Conservation (phyloP, 2,329 filamentous ascomycete genomes). For the Fusarium torulosum region DNA sequence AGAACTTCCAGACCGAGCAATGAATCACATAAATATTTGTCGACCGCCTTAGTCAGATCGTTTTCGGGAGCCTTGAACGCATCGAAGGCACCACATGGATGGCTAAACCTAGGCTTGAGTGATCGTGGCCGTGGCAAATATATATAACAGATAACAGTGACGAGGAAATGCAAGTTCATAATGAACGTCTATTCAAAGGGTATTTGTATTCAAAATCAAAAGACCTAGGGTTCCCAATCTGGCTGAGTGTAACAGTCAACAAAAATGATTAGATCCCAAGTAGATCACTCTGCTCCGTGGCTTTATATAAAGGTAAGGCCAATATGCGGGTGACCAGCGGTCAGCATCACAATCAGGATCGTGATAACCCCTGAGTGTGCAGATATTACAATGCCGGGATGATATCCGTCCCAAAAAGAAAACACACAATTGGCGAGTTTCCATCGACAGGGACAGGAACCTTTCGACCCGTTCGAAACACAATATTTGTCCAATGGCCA, state of each 20-base stretch:
- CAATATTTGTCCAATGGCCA: too few relatives aligned
- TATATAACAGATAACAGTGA: neutral
- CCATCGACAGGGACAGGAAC: too few relatives aligned
- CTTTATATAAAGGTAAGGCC: neutral
- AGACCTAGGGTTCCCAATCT: neutral
- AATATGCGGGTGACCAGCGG: neutral
- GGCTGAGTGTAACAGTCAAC: neutral
- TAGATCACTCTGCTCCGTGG: neutral
- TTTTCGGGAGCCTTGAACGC: too few relatives aligned
- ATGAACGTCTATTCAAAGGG: neutral
- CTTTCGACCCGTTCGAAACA: too few relatives aligned
- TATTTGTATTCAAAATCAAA: slow-evolving; percentile 19
- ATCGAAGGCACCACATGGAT: too few relatives aligned
- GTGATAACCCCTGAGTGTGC: too few relatives aligned
- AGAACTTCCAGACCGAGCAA: too few relatives aligned
- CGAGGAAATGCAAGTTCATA: neutral
- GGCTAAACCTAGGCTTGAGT: too few relatives aligned
- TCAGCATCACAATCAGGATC: neutral
- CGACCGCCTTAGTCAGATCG: too few relatives aligned
- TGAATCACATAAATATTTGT: too few relatives aligned
- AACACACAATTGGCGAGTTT: neutral
- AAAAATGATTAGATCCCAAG: neutral
- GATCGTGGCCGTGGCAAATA: neutral
- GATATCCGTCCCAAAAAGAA: neutral
- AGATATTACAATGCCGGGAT: neutral